A percentile compares a stretch with the other conserved stretches of the same genome.
Conservation (phyloP, 805 yeast species). For the Zygoascus bituminiphila region DNA sequence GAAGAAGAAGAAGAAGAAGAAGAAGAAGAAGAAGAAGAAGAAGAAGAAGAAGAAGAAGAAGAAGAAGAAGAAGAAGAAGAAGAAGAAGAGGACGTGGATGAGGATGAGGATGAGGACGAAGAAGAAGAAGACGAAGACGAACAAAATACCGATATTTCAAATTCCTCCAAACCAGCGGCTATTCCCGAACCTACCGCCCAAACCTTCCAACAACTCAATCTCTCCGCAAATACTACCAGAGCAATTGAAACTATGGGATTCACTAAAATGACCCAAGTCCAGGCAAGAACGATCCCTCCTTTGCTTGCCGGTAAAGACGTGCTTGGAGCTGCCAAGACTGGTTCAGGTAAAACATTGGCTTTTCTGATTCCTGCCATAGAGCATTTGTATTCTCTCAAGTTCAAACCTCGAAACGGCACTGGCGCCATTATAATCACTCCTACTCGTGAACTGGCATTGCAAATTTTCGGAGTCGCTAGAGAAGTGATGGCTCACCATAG, state of each 20-base stretch:
- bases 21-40: constrained; percentile 21
- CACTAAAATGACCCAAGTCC: constrained; percentile 86
- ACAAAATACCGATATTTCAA: constrained; percentile 24
- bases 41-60: constrained; percentile 21
- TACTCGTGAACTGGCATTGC: constrained; percentile 94
- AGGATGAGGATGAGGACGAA: constrained; percentile 23
- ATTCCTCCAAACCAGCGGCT: constrained; percentile 9
- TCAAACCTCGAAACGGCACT: constrained; percentile 97
- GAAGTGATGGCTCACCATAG: constrained; percentile 85
- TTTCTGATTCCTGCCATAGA: constrained; percentile 94
- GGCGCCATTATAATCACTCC: constrained; percentile 96
- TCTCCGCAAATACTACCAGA: constrained; percentile 74
- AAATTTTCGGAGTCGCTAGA: constrained; percentile 95
- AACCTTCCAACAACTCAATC: constrained; percentile 44
- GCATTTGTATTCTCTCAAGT: constrained; percentile 76
- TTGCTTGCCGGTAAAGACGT: constrained; percentile 94
- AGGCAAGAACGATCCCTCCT: constrained; percentile 94
- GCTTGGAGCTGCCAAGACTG: constrained; percentile 98
- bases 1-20: constrained; percentile 23
- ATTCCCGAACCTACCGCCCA: constrained; percentile 23
- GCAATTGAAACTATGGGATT: constrained; percentile 88
- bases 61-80: constrained; percentile 27
- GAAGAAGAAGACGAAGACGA: constrained; percentile 26
- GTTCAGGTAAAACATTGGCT: constrained; percentile 96
- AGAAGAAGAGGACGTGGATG: constrained; percentile 20